Conservation (phyloP, 192 early-diverging fungal genomes). For the Mortierella alpina region DNA sequence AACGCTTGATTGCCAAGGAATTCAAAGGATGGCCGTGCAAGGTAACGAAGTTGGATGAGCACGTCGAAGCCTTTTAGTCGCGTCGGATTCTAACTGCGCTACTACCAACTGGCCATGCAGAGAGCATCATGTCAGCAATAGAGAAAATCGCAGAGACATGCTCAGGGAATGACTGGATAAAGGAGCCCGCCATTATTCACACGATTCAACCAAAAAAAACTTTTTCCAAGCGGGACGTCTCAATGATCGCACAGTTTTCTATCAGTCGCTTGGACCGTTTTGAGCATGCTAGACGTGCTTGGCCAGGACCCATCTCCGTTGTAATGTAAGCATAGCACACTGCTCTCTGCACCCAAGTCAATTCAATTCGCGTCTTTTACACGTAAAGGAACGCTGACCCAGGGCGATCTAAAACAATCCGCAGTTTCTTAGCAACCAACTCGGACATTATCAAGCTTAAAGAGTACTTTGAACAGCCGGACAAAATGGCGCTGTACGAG, state of each 20-base stretch:
- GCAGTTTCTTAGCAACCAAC: conserved; percentile 58
- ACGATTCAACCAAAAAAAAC: conserved; percentile 21
- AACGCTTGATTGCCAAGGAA: conserved; percentile 19
- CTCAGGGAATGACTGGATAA: conserved; percentile 5
- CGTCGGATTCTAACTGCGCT: too few relatives aligned
- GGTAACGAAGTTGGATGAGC: conserved; percentile 10
- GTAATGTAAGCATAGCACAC: conserved; percentile 47
- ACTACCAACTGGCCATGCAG: neutral
- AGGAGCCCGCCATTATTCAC: conserved; percentile 30
- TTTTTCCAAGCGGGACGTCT: conserved; percentile 36
- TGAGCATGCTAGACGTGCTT: conserved; percentile 51
- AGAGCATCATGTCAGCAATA: conserved; percentile 25
- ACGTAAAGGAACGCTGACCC: neutral
- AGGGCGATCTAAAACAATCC: neutral
- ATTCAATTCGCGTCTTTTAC: neutral
- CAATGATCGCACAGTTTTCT: conserved; percentile 64
- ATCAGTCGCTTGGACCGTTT: conserved; percentile 63
- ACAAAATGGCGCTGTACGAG: conserved; percentile 36
- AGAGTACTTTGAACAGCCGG: conserved; percentile 46
- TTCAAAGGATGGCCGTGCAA: conserved; percentile 31
- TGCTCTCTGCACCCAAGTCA: neutral
- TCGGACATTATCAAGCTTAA: conserved; percentile 53
- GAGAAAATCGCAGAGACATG: conserved; percentile 13
- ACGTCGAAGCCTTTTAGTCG: neutral
- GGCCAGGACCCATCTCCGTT: conserved; percentile 61